A percentile compares a stretch with the other conserved stretches of the same genome.
Conservation (phyloP, 495 filamentous ascomycete genomes). For the Umbilicaria muhlenbergii region DNA sequence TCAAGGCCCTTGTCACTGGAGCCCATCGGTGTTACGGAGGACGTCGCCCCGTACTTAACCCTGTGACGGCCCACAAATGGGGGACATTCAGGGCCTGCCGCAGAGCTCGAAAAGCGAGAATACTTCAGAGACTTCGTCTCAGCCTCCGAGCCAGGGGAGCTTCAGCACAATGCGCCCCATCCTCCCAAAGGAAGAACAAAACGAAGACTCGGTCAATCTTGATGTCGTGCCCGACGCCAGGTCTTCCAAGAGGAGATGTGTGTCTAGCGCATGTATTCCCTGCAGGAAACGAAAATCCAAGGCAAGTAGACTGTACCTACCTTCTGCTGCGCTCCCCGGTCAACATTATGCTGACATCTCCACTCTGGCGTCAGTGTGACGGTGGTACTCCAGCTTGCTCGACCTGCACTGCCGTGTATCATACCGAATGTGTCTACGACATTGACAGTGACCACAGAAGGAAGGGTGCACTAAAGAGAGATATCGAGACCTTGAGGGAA, state of each 20-base stretch:
- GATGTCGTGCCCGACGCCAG: conserved; percentile 1
- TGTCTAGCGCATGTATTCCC: conserved; percentile 36
- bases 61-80: too few species aligned
- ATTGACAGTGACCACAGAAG: conserved; percentile 28
- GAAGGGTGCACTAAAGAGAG: conserved; percentile 23
- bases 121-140: too few species aligned
- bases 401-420: conserved; percentile 33
- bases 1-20: too few species aligned
- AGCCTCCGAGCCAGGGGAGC: too few species aligned
- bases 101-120: too few species aligned
- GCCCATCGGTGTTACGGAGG: too few species aligned
- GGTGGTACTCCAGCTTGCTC: conserved; percentile 29
- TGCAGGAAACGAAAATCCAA: conserved; percentile 41
- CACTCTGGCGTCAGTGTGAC: conserved; percentile 24
- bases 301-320: conserved; percentile 15
- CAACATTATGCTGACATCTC: conserved; percentile 4
- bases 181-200: conserved; percentile 7
- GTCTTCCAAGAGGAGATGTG: conserved; percentile 24
- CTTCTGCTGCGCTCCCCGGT: neutral
- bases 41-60: too few species aligned
- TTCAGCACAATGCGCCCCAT: conserved; percentile 5
- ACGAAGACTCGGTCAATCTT: neutral
- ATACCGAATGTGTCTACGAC: conserved; percentile 31
- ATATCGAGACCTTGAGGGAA: conserved; percentile 19
- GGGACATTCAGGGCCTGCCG: too few species aligned